Evolutionary conservation across 2,329 filamentous ascomycete species (phyloP).

Genomic region (Nothophoma quercina): DNA sequence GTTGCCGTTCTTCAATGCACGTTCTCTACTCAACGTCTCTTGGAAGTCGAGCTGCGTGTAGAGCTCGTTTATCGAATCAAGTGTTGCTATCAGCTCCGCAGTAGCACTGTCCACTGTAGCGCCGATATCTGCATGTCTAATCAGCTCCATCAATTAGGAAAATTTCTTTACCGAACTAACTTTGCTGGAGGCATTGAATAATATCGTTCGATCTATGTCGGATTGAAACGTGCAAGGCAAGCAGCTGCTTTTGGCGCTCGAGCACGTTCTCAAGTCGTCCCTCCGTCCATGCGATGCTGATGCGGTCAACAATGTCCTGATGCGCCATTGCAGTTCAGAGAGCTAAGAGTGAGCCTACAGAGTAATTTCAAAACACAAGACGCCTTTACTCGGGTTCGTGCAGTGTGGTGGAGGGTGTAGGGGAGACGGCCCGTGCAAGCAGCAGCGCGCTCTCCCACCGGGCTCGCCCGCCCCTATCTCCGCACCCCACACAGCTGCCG

Average conservation of each 20-base stretch:
- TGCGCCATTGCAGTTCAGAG: background rate
- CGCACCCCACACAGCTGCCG: too few species aligned
- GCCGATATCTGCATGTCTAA: background rate
- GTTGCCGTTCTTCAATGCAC: background rate
- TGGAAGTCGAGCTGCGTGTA: background rate
- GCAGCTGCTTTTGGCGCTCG: background rate
- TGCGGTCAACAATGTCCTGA: background rate
- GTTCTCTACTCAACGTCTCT: background rate
- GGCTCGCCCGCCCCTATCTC: too few species aligned
- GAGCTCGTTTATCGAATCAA: background rate
- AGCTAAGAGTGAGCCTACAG: background rate
- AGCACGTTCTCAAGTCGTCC: background rate
- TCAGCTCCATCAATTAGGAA: too few species aligned
- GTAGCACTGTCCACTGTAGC: background rate
- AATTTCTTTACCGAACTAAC: background rate
- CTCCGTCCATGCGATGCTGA: background rate
- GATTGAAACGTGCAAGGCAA: background rate
- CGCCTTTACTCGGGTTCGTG: too few species aligned
- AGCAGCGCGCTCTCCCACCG: too few species aligned
- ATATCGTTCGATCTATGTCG: background rate
- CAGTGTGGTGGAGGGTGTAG: too few species aligned
- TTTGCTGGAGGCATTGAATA: background rate
- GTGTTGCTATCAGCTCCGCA: background rate
- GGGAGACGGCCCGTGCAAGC: too few species aligned
- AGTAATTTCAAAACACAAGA: too few species aligned